These are phyloP conservation scores for Mitragyna speciosa DNA, from an alignment of 257 asterid species.

Conservation along the genomic window DNA sequence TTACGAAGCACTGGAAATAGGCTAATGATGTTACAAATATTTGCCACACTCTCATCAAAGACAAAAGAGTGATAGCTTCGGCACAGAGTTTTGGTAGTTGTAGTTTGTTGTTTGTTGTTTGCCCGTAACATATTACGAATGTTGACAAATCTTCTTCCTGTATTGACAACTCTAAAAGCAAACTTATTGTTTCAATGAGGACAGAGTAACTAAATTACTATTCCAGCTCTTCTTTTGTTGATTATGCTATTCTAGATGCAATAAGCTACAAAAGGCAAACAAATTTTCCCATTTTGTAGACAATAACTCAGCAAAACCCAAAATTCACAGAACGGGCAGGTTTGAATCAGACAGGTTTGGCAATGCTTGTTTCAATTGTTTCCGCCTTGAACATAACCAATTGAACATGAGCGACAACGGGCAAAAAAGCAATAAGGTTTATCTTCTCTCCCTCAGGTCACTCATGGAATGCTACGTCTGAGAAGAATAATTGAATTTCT, in stretches of 20 bases:
- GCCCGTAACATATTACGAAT: not conserved
- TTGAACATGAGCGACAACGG: too few species aligned
- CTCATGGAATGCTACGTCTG: too few species aligned
- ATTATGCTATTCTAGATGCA: not conserved
- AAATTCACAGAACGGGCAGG: too few species aligned
- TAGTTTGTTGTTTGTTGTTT: not conserved
- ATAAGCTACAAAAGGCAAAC: not conserved
- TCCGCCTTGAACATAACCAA: too few species aligned
- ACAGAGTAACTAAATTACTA: not conserved
- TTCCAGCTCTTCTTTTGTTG: not conserved
- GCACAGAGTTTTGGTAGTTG: slow-evolving; percentile 3
- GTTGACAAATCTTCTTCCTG: not conserved
- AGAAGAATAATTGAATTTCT: too few species aligned
- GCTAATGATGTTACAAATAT: not conserved
- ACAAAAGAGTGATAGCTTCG: not conserved
- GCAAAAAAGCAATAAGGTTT: too few species aligned
- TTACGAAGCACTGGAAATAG: not conserved
- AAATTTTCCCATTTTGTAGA: too few species aligned
- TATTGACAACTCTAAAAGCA: not conserved
- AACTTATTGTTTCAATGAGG: not conserved
- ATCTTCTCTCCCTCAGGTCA: too few species aligned
- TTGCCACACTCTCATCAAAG: not conserved
- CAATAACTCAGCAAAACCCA: too few species aligned
- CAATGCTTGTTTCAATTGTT: too few species aligned
- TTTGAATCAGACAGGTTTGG: too few species aligned